Conservation (phyloP, 148 eudicot species). For the Amaranthus palmeri region DNA sequence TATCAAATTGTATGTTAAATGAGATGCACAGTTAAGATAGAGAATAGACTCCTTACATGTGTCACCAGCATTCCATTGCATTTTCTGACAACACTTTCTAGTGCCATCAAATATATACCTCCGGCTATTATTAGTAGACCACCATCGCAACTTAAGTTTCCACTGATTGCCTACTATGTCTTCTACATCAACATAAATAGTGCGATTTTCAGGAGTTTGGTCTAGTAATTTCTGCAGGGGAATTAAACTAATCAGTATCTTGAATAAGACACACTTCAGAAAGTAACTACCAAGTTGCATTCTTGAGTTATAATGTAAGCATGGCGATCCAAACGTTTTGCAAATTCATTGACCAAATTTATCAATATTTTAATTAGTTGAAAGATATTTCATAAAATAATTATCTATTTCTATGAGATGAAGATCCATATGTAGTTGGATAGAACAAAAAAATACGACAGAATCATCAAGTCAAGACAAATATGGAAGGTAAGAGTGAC, state of each 20-base stretch:
- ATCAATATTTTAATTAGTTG: too few species aligned
- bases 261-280: not conserved
- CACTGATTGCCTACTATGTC: slow-evolving; percentile 2
- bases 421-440: too few species aligned
- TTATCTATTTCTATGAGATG: too few species aligned
- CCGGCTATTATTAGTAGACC: slow-evolving; percentile 7
- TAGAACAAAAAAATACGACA: too few species aligned
- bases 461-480: too few species aligned
- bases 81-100: not conserved
- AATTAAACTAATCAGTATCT: not conserved
- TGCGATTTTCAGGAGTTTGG: not conserved
- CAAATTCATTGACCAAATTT: not conserved
- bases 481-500: too few species aligned
- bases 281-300: not conserved
- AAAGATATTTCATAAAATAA: too few species aligned
- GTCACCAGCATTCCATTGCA: slow-evolving; percentile 20
- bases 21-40: not conserved
- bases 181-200: not conserved
- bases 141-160: slow-evolving; percentile 8
- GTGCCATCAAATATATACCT: slow-evolving; percentile 17
- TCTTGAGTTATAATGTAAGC: not conserved
- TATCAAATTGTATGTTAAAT: not conserved
- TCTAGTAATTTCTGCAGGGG: slow-evolving; percentile 8
- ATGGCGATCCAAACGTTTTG: too few species aligned
- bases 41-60: slow-evolving; percentile 18